These are phyloP conservation scores for Trichoderma endophyticum DNA, from an alignment of 2,329 filamentous ascomycete species.

Conservation along the genomic window DNA sequence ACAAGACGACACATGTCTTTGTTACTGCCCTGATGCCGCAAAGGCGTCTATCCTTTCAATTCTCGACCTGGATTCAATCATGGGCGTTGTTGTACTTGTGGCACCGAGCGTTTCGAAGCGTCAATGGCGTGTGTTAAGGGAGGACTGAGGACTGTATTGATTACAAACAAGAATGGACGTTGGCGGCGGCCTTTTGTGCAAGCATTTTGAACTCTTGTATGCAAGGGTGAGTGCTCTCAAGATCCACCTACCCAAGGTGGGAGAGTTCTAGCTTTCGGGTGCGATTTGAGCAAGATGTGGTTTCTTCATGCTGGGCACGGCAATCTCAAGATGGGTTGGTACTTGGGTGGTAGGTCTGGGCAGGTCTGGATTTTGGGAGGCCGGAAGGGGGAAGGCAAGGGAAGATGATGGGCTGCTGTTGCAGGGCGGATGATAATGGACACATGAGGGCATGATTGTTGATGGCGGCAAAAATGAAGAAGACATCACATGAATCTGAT, in stretches of 20 bases:
- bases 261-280: not conserved
- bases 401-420: not conserved
- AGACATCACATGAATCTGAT: constrained; percentile 20
- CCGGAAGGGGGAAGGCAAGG: not conserved
- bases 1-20: not conserved
- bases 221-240: constrained; percentile 7
- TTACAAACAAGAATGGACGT: constrained; percentile 14
- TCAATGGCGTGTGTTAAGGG: not conserved
- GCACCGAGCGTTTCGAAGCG: not conserved
- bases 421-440: constrained; percentile 21
- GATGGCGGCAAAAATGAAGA: constrained; percentile 13
- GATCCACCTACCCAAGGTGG: not conserved
- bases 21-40: not conserved
- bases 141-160: constrained; percentile 16
- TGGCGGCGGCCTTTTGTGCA: constrained; percentile 18
- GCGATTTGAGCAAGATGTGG: not conserved
- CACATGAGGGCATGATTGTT: constrained; percentile 22
- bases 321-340: constrained; percentile 15
- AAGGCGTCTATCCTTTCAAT: not conserved
- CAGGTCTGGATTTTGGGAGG: constrained; percentile 11
- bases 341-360: constrained; percentile 12
- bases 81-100: not conserved
- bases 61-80: not conserved
- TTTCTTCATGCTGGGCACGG: constrained; percentile 13
- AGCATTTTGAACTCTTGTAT: constrained; percentile 15